Conservation (phyloP, 495 filamentous ascomycete genomes). For the Lasiosphaeria hispida region DNA sequence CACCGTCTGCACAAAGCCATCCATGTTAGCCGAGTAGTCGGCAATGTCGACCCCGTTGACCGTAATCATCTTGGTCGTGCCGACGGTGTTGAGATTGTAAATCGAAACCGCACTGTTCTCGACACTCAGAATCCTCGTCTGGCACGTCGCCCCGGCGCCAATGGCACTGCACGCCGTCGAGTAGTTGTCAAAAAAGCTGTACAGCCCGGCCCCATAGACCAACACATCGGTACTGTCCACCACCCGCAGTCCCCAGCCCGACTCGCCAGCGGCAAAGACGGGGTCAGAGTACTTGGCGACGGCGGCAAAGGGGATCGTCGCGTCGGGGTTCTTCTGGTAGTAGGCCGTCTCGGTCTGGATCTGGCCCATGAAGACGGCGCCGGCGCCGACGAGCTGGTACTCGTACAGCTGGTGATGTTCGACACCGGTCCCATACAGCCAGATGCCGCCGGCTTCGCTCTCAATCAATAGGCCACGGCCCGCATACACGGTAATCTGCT, state of each 20-base stretch:
- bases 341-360: constrained; percentile 81
- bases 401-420: constrained; percentile 79
- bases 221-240: constrained; percentile 52
- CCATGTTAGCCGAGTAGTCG: constrained; percentile 50
- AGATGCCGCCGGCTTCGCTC: constrained; percentile 51
- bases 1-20: constrained; percentile 22
- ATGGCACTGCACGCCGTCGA: constrained; percentile 34
- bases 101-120: constrained; percentile 43
- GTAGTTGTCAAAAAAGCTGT: constrained; percentile 60
- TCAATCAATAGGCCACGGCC: constrained; percentile 67
- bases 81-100: constrained; percentile 54
- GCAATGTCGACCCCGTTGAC: constrained; percentile 51
- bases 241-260: constrained; percentile 55
- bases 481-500: constrained; percentile 67
- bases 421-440: constrained; percentile 53
- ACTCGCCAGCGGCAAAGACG: constrained; percentile 52
- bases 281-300: constrained; percentile 67
- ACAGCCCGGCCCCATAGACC: constrained; percentile 66
- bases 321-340: constrained; percentile 66
- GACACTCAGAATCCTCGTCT: constrained; percentile 59
- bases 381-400: constrained; percentile 68
- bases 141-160: constrained; percentile 53
- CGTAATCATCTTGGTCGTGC: constrained; percentile 42
- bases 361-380: constrained; percentile 64
- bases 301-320: constrained; percentile 61